A percentile compares a stretch with the other conserved stretches of the same genome.
phyloP scores from a whole-genome alignment of 1,284 basidiomycete species.

The Pulveroboletus sp. region DNA sequence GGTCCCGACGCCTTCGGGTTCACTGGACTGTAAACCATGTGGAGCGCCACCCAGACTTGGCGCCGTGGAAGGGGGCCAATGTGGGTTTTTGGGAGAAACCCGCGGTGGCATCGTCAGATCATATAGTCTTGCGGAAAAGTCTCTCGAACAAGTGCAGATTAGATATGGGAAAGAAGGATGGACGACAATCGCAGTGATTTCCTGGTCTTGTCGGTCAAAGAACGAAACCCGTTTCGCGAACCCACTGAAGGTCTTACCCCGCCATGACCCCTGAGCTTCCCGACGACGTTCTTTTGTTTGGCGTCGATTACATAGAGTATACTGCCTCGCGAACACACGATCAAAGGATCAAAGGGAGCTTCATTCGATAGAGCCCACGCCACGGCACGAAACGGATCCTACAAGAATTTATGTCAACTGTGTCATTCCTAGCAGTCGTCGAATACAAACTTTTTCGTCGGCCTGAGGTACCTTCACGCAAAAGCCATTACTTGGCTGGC shows the following conservation, averaged over 20 bases:
- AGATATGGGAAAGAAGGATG: conserved; percentile 59
- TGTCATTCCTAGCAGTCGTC: neutral
- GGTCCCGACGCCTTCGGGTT: conserved; percentile 57
- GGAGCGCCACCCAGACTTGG: conserved; percentile 66
- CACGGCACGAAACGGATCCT: conserved; percentile 37
- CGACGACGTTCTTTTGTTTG: conserved; percentile 40
- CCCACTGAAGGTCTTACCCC: conserved; percentile 47
- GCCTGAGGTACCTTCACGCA: conserved; percentile 33
- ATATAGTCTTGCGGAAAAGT: conserved; percentile 66
- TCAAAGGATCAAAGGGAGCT: conserved; percentile 50
- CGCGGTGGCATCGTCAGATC: conserved; percentile 48
- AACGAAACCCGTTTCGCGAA: neutral
- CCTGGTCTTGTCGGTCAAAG: conserved; percentile 39
- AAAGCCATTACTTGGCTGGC: conserved; percentile 33
- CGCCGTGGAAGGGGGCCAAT: conserved; percentile 53
- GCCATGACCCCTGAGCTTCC: conserved; percentile 65
- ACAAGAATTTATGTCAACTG: conserved; percentile 11
- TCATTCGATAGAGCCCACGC: conserved; percentile 58
- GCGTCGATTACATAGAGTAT: conserved; percentile 56
- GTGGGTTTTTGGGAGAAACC: conserved; percentile 49
- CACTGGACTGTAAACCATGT: conserved; percentile 61
- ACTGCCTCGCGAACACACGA: conserved; percentile 53
- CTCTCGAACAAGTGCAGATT: conserved; percentile 68
- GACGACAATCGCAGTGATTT: conserved; percentile 64
- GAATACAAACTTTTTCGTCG: conserved; percentile 21